Evolutionary conservation across 2,329 filamentous ascomycete genomes (phyloP), one percentile per base, ranked within the genome.

Genomic region (Pseudogymnoascus sp.): DNA sequence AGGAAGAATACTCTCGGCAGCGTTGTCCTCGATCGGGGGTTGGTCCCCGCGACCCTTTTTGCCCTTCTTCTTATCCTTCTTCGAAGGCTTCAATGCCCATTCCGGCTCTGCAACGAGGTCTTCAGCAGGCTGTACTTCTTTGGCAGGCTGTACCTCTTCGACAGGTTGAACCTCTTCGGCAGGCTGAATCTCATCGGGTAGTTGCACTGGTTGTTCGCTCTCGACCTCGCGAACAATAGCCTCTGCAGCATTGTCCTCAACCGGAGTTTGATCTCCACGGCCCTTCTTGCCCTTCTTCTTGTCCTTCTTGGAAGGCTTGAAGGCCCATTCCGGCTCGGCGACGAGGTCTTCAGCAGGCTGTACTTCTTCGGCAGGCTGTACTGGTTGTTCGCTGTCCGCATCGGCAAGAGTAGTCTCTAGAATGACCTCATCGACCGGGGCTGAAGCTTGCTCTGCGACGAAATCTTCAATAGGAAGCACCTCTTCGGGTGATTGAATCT

Each of bases 61-160:
- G 12, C 28, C 28, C 40, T 71, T 72, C 62, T 71, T 80, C 71
- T 79, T 79, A 7, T 70, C 70, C 64, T 75, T 75, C 62, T 75
- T 75, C 9, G 71, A 71, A 12, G 37, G 60, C 25, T 55, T 45
- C 14, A 18, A 23, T 2, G 41, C 31, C 33, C 25, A 35, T 49
- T 25, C 55, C 14, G 55, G 16, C 31, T 59, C 55, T 9, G 23
- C 16, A 12, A 12, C 18, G 12, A 38, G 9, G 4, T 59, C 33
- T 16, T 37, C 37, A 8, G 5, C 25, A 16, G 45, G 45, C 3
- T 9, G 23, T n/a, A 12, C 25, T 5, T 31, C 43, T 8, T 49
- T 14, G 6, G 43, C 21, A 16, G 23, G 23, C 5, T 49, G 21
- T 8, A 16, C 14, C 5, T 23, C 45, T 18, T 52, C 23, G 12